Evolutionary conservation across 495 filamentous ascomycete genomes (phyloP).

Genomic region (Chlorociboria aeruginascens): DNA sequence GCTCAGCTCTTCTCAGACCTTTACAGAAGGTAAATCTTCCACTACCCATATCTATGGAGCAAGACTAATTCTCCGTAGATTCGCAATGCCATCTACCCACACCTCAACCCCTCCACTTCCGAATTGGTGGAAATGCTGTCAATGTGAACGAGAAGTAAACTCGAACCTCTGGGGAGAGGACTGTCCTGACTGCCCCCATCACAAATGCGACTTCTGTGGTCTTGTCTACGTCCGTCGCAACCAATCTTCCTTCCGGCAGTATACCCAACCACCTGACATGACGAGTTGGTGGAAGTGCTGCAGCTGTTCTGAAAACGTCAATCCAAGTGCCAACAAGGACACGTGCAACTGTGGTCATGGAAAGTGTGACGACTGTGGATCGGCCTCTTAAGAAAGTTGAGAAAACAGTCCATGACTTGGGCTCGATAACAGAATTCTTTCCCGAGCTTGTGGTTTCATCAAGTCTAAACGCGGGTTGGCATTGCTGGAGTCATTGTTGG

Average conservation of each 20-base stretch:
- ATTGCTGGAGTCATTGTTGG: too few species aligned
- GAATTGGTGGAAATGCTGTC: slow-evolving; percentile 3
- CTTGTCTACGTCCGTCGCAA: neutral
- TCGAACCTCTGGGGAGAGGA: neutral
- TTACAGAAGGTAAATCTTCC: too few species aligned
- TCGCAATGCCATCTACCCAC: neutral
- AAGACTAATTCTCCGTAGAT: too few species aligned
- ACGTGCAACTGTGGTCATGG: slow-evolving; percentile 1
- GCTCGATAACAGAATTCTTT: too few species aligned
- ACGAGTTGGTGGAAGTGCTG: slow-evolving; percentile 8
- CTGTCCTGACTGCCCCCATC: slow-evolving; percentile 2
- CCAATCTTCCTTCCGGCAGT: neutral
- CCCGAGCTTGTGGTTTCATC: too few species aligned
- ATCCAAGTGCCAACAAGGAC: neutral
- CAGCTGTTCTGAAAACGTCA: neutral
- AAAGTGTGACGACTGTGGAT: neutral
- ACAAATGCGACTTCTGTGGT: neutral
- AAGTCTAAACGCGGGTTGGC: too few species aligned
- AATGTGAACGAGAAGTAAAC: slow-evolving; percentile 2
- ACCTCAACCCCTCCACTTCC: neutral
- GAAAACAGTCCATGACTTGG: too few species aligned
- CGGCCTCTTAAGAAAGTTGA: too few species aligned
- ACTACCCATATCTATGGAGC: too few species aligned
- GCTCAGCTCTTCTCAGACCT: neutral
- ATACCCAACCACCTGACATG: neutral